These are phyloP conservation scores for Trichoderma aggressivum DNA, from an alignment of 2,329 filamentous ascomycete genomes.

Conservation along the genomic window DNA sequence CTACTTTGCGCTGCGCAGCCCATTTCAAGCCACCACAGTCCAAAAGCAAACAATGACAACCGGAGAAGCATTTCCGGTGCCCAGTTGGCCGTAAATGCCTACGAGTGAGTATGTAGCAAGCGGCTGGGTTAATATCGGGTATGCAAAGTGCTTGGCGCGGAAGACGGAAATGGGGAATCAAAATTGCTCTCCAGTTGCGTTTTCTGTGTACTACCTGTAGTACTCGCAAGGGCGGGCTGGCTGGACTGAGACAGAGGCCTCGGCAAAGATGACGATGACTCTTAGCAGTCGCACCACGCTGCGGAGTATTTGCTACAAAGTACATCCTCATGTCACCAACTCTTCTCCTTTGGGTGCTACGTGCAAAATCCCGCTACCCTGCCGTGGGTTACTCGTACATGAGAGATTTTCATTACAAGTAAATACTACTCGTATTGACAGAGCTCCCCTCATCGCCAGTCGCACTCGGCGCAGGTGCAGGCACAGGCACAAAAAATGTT, in stretches of 20 bases:
- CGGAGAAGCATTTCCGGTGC: background rate
- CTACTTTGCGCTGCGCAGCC: background rate
- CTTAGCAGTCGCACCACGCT: background rate
- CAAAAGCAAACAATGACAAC: background rate
- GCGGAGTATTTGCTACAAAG: background rate
- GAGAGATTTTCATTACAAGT: slow-evolving; percentile 3
- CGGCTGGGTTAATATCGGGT: background rate
- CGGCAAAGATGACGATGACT: slow-evolving; percentile 10
- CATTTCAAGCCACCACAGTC: background rate
- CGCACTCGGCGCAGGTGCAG: background rate
- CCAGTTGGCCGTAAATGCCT: background rate
- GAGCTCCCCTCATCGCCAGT: background rate
- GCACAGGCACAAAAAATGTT: background rate
- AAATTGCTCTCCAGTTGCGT: background rate
- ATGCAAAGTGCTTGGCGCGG: background rate
- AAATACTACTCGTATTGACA: background rate
- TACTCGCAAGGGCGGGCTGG: background rate
- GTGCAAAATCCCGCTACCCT: background rate
- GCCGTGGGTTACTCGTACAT: background rate
- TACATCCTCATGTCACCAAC: background rate
- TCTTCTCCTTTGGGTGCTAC: background rate
- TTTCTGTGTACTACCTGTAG: background rate
- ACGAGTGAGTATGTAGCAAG: too few relatives aligned
- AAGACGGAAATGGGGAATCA: background rate
- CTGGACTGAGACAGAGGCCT: slow-evolving; percentile 1